phyloP scores from a whole-genome alignment of 2,329 filamentous ascomycete genomes.

The Magnaporthiopsis rhizophila region DNA sequence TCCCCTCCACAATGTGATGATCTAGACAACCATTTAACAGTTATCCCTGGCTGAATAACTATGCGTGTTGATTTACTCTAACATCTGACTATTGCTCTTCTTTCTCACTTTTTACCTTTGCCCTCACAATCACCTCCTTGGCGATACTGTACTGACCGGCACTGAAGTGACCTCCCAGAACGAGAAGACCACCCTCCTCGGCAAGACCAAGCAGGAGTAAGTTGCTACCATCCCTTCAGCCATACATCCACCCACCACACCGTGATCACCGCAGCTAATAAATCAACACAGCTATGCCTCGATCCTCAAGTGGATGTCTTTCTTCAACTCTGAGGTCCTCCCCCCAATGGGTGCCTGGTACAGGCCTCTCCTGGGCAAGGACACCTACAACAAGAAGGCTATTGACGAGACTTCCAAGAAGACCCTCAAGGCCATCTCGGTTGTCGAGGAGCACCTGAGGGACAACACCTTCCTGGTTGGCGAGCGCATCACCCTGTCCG shows the following conservation, averaged over 20 bases:
- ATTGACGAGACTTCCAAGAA: constrained; percentile 72
- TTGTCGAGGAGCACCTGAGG: constrained; percentile 80
- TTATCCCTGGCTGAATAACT: constrained; percentile 96
- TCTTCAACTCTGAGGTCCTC: constrained; percentile 83
- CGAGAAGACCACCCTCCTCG: constrained; percentile 98
- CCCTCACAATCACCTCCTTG: constrained; percentile 12
- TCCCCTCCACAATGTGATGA: constrained; percentile 50
- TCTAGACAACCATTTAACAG: constrained; percentile 67
- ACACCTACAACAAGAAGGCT: constrained; percentile 95
- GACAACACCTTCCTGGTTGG: constrained; percentile 96
- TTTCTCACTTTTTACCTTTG: constrained; percentile 13
- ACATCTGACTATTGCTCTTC: constrained; percentile 59
- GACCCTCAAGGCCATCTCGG: constrained; percentile 57
- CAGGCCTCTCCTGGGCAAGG: constrained; percentile 72
- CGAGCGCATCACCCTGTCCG: constrained; percentile 94
- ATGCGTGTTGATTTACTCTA: constrained; percentile 81
- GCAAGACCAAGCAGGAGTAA: constrained; percentile 99
- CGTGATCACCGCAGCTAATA: neutral
- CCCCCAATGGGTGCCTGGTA: constrained; percentile 69
- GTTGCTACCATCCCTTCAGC: constrained; percentile 18
- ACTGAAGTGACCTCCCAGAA: constrained; percentile 72
- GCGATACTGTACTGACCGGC: too few species aligned
- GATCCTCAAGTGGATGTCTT: constrained; percentile 98
- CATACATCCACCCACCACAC: neutral
- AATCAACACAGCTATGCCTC: constrained; percentile 62